Evolutionary conservation across 2,329 filamentous ascomycete species (phyloP).

Genomic region (Immersiporthe knoxdaviesiana): DNA sequence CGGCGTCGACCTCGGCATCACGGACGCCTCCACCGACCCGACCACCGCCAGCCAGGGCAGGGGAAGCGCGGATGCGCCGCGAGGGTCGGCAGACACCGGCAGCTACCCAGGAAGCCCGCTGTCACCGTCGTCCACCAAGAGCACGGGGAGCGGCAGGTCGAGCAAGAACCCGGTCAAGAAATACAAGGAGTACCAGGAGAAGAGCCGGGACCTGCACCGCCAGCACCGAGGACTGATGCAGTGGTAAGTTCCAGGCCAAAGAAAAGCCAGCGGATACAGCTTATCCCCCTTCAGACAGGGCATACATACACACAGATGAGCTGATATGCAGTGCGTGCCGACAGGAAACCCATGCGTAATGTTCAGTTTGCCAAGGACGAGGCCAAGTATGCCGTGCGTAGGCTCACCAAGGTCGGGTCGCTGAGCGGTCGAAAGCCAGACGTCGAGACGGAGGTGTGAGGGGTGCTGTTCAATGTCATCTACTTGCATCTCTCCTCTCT

Average conservation of each 20-base stretch:
- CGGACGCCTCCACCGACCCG: conserved; percentile 52
- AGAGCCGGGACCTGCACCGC: conserved; percentile 76
- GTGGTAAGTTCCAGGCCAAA: conserved; percentile 57
- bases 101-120: conserved; percentile 32
- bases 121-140: conserved; percentile 32
- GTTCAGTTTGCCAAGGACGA: conserved; percentile 86
- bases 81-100: conserved; percentile 33
- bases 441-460: conserved; percentile 75
- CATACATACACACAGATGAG: not conserved
- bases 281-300: not conserved
- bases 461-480: no score
- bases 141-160: conserved; percentile 35
- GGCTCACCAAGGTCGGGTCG: conserved; percentile 75
- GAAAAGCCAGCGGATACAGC: not conserved
- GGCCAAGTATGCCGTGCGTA: conserved; percentile 74
- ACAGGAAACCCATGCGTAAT: conserved; percentile 76
- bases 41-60: conserved; percentile 16
- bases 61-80: conserved; percentile 24
- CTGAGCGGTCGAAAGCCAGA: conserved; percentile 83
- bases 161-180: conserved; percentile 59
- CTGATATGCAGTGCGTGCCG: not conserved
- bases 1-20: conserved; percentile 60
- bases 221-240: conserved; percentile 93
- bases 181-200: conserved; percentile 66
- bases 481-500: not conserved